Conservation (phyloP, 345 rosid species). For the Aethionema arabicum region DNA sequence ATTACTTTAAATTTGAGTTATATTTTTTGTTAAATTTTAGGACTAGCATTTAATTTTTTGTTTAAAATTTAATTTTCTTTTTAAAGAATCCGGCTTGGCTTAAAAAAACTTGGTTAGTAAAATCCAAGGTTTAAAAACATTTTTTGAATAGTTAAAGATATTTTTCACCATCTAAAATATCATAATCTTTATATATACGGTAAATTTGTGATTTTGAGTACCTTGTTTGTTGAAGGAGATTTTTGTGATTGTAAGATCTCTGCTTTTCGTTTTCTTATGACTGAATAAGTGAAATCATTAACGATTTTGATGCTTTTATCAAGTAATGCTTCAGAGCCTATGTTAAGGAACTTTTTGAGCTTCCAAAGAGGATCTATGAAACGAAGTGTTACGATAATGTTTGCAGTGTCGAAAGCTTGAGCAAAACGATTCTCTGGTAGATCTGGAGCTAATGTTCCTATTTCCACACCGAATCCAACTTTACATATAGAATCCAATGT, state of each 20-base stretch:
- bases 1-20: too few species aligned
- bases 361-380: conserved; percentile 91
- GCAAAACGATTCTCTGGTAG: conserved; percentile 77
- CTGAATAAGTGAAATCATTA: conserved; percentile 80
- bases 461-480: conserved; percentile 94
- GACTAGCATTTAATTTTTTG: too few species aligned
- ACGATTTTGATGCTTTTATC: conserved; percentile 68
- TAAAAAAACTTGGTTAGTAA: too few species aligned
- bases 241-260: conserved; percentile 49
- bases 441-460: conserved; percentile 72
- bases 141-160: too few species aligned
- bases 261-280: conserved; percentile 69
- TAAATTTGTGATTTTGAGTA: conserved; percentile 17
- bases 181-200: too few species aligned
- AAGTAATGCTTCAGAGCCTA: conserved; percentile 88
- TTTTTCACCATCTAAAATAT: too few species aligned
- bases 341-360: conserved; percentile 61
- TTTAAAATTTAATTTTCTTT: too few species aligned
- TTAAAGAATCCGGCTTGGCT: too few species aligned
- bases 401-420: conserved; percentile 80
- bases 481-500: conserved; percentile 91
- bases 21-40: too few species aligned
- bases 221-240: conserved; percentile 43
- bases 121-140: too few species aligned
- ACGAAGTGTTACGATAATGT: conserved; percentile 78